A percentile compares a stretch with the other conserved stretches of the same genome.
Conservation (phyloP, 345 rosid species). For the Gossypium anomalum region DNA sequence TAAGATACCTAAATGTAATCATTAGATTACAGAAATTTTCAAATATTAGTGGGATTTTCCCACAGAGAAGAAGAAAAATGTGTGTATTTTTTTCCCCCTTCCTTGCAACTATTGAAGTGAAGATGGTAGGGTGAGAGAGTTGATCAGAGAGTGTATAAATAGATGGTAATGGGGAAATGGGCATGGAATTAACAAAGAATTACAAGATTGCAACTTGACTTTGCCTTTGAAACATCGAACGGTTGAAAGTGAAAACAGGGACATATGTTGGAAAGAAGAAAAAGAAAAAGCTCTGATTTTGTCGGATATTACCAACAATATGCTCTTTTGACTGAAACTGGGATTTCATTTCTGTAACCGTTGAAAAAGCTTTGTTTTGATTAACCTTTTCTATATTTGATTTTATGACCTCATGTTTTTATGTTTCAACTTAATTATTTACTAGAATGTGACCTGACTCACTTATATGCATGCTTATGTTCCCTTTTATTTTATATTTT, state of each 20-base stretch:
- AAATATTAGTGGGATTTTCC: not conserved
- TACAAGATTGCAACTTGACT: slow-evolving; percentile 50
- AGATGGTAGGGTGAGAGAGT: slow-evolving; percentile 19
- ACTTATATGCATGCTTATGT: not conserved
- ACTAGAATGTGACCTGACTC: not conserved
- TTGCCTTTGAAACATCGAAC: slow-evolving; percentile 25
- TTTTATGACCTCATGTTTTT: not conserved
- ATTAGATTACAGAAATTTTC: slow-evolving; percentile 16
- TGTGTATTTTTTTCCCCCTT: too few relatives aligned
- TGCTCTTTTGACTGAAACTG: slow-evolving; percentile 47
- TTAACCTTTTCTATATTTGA: not conserved
- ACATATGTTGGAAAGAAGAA: slow-evolving; percentile 32
- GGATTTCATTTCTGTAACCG: slow-evolving; percentile 37
- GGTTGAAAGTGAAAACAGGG: slow-evolving; percentile 35
- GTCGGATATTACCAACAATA: slow-evolving; percentile 42
- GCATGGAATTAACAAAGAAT: slow-evolving; percentile 27
- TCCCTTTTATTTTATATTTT: not conserved
- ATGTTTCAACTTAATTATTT: not conserved
- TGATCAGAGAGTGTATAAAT: slow-evolving; percentile 42
- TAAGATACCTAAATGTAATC: slow-evolving; percentile 32
- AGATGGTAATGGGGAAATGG: slow-evolving; percentile 28
- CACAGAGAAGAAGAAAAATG: slow-evolving; percentile 7
- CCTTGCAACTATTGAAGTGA: not conserved
- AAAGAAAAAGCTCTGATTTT: slow-evolving; percentile 38
- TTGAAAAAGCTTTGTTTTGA: slow-evolving; percentile 31